A percentile compares a stretch with the other conserved stretches of the same genome.
These are phyloP conservation scores for Umbelopsis sp. DNA, from an alignment of 192 early-diverging fungal species.

Conservation along the genomic window DNA sequence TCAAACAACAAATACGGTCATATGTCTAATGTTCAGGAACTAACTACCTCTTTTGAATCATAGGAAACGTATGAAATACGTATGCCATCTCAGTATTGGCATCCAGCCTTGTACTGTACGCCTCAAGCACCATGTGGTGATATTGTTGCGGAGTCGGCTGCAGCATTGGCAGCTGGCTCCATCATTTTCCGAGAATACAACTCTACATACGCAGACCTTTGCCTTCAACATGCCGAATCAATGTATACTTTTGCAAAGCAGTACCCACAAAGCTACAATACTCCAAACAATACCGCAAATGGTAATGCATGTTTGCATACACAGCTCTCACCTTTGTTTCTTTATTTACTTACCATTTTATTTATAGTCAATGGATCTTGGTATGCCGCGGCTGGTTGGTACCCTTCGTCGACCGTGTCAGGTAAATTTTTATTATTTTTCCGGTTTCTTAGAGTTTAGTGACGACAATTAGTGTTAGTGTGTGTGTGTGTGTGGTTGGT, in stretches of 20 bases:
- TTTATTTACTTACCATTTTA: not conserved
- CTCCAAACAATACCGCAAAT: not conserved
- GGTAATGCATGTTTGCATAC: not conserved
- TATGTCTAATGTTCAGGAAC: conserved; percentile 9
- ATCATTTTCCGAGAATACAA: conserved; percentile 54
- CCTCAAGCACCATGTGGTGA: conserved; percentile 30
- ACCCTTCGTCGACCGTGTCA: conserved; percentile 27
- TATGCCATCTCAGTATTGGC: conserved; percentile 43
- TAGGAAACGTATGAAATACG: conserved; percentile 39
- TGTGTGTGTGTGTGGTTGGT: no score
- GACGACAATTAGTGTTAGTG: no score
- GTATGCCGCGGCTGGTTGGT: conserved; percentile 36
- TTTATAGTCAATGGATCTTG: conserved; percentile 2
- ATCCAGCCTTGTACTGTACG: conserved; percentile 35
- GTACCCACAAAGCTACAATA: conserved; percentile 16
- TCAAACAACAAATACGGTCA: not conserved
- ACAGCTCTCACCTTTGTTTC: not conserved
- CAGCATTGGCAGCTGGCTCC: conserved; percentile 55
- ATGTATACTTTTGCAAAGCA: conserved; percentile 38
- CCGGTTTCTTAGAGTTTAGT: not conserved
- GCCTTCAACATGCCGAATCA: conserved; percentile 41
- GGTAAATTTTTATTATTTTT: not conserved
- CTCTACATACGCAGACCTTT: conserved; percentile 39
- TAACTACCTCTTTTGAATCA: conserved; percentile 36
- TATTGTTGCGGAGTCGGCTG: conserved; percentile 52